Conservation (phyloP, 306 rosid genomes). For the Vicia villosa region DNA sequence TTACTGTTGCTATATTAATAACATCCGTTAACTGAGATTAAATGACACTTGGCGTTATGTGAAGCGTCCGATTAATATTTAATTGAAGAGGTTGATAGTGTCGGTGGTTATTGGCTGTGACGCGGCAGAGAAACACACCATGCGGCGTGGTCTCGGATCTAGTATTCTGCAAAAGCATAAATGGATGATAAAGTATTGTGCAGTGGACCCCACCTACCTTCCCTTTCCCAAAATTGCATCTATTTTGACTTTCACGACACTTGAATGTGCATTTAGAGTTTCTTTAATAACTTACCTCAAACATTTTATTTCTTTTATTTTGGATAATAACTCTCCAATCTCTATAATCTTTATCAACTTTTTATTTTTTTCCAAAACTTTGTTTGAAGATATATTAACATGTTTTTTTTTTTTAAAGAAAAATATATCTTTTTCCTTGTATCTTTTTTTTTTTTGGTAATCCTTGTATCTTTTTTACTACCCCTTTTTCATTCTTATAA, state of each 20-base stretch:
- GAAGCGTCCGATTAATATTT: background rate
- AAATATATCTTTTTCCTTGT: too few relatives aligned
- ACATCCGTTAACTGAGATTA: too few relatives aligned
- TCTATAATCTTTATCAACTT: too few relatives aligned
- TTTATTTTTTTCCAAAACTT: too few relatives aligned
- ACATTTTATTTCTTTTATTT: too few relatives aligned
- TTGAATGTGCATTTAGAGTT: background rate
- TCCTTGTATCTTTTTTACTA: too few relatives aligned
- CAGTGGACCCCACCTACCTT: conserved; percentile 15
- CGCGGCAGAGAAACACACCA: conserved; percentile 7
- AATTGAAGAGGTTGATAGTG: conserved; percentile 25
- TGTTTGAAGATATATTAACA: background rate
- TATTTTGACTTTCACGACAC: background rate
- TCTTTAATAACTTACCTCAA: background rate
- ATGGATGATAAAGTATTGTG: background rate
- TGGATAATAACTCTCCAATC: too few relatives aligned
- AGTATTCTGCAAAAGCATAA: conserved; percentile 1
- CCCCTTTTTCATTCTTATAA: too few relatives aligned
- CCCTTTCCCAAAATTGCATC: background rate
- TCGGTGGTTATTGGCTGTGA: conserved; percentile 46
- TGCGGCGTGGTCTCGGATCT: conserved; percentile 41
- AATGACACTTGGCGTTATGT: conserved; percentile 44
- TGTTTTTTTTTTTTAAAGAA: too few relatives aligned
- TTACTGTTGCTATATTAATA: background rate
- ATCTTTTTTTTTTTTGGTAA: too few relatives aligned